A percentile compares a stretch with the other conserved stretches of the same genome.
Conservation (phyloP, 139 green algal species). For the Chlamydomonas urium region DNA sequence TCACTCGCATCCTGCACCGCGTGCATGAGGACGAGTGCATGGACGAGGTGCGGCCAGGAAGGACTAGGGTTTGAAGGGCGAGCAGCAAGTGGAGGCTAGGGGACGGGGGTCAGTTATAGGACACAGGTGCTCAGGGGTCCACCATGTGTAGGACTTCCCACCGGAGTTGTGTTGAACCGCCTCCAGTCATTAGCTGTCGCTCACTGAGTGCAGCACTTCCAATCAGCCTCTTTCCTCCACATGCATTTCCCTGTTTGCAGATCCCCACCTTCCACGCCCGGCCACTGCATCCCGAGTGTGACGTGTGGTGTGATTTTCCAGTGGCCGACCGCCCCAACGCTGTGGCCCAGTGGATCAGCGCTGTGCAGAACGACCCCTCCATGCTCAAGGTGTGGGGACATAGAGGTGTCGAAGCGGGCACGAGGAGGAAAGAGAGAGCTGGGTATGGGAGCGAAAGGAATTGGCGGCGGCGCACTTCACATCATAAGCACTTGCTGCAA, state of each 20-base stretch:
- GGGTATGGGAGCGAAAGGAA: too few relatives aligned
- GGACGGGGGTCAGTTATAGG: too few relatives aligned
- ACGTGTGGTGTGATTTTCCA: constrained; percentile 86
- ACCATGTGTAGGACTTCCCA: too few relatives aligned
- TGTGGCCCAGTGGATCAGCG: constrained; percentile 63
- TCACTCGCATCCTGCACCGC: constrained; percentile 87
- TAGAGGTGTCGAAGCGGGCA: too few relatives aligned
- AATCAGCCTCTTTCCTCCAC: neutral
- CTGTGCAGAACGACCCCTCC: constrained; percentile 38
- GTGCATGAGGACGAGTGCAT: constrained; percentile 64
- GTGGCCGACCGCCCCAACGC: constrained; percentile 78
- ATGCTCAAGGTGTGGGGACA: constrained; percentile 47
- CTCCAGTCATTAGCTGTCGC: too few relatives aligned
- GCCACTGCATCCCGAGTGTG: constrained; percentile 58
- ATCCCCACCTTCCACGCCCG: constrained; percentile 60
- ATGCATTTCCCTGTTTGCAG: constrained; percentile 25
- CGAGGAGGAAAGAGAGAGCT: too few relatives aligned
- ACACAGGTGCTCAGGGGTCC: too few relatives aligned
- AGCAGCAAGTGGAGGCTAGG: too few relatives aligned
- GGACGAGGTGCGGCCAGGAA: constrained; percentile 46
- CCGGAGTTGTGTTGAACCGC: too few relatives aligned
- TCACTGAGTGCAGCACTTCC: too few relatives aligned
- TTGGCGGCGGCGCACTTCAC: too few relatives aligned
- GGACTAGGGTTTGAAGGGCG: neutral
- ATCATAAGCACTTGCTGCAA: too few relatives aligned